These are phyloP conservation scores for Polychytrium aggregatum DNA, from an alignment of 192 early-diverging fungal species.

Conservation along the genomic window DNA sequence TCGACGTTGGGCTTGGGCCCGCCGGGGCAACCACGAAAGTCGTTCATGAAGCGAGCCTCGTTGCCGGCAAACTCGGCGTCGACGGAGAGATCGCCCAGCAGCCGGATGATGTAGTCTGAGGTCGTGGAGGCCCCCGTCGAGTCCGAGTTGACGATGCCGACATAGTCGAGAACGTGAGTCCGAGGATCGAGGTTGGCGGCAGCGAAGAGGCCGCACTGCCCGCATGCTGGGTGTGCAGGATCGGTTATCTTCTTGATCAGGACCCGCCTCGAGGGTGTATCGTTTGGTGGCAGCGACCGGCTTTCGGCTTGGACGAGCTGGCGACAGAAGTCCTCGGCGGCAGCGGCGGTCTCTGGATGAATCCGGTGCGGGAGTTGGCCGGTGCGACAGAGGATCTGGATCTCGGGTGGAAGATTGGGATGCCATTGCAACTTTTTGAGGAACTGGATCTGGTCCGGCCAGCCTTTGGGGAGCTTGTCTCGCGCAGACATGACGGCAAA, in stretches of 20 bases:
- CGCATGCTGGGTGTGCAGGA: constrained; percentile 6
- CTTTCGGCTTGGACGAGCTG: too few species aligned
- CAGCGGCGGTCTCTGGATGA: too few species aligned
- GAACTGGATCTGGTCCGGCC: too few species aligned
- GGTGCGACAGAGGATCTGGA: too few species aligned
- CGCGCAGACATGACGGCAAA: too few species aligned
- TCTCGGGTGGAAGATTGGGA: too few species aligned
- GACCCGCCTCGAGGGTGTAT: too few species aligned
- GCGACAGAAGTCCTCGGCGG: too few species aligned
- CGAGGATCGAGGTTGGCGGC: background rate
- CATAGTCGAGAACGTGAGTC: constrained; percentile 8
- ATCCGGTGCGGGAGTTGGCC: too few species aligned
- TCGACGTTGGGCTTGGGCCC: constrained; percentile 16
- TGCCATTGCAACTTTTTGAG: too few species aligned
- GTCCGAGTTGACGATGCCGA: constrained; percentile 6
- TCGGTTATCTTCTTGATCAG: constrained; percentile 3
- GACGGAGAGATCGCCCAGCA: constrained; percentile 4
- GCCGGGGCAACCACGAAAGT: constrained; percentile 17
- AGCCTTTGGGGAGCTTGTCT: too few species aligned
- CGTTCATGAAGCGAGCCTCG: constrained; percentile 27
- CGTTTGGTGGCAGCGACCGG: too few species aligned
- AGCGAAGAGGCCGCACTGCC: constrained; percentile 1
- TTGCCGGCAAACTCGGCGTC: constrained; percentile 24
- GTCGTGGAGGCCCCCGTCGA: constrained; percentile 1
- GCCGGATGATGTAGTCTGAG: constrained; percentile 6